phyloP scores from a whole-genome alignment of 148 eudicot species.

The Rhododendron henanense region DNA sequence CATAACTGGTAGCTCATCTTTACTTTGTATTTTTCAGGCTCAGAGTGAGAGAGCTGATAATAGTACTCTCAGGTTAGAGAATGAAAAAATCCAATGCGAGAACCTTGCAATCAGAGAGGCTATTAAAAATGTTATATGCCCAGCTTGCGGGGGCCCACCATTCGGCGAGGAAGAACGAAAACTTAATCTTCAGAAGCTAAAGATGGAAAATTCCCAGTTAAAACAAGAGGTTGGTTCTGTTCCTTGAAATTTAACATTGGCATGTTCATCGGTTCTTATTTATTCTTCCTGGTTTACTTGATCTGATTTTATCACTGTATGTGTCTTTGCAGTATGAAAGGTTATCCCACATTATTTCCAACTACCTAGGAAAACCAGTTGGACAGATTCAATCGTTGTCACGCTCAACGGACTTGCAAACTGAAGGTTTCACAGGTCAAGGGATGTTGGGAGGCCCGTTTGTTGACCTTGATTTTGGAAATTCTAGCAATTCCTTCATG shows the following conservation, averaged over 20 bases:
- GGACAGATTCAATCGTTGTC: neutral
- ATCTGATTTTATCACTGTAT: neutral
- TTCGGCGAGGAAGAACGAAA: conserved; percentile 1
- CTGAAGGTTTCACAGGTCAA: neutral
- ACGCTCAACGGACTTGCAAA: neutral
- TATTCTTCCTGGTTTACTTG: neutral
- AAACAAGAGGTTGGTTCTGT: conserved; percentile 13
- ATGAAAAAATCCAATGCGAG: conserved; percentile 14
- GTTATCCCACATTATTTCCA: neutral
- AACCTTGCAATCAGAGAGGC: conserved; percentile 9
- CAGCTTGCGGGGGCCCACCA: conserved; percentile 1
- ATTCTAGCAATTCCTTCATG: neutral
- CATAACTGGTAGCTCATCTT: neutral
- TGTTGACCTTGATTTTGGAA: neutral
- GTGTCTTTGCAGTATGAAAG: conserved; percentile 13
- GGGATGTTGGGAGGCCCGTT: neutral
- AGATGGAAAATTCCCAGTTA: conserved; percentile 1
- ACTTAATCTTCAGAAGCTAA: conserved; percentile 4
- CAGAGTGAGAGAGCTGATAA: conserved; percentile 10
- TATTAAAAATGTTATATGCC: conserved; percentile 6
- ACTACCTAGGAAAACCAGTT: conserved; percentile 10
- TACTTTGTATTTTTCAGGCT: conserved; percentile 7
- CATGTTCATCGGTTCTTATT: neutral
- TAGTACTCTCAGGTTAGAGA: neutral
- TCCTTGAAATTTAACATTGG: neutral